Conservation (phyloP, 306 rosid genomes). For the Quercus rubra region DNA sequence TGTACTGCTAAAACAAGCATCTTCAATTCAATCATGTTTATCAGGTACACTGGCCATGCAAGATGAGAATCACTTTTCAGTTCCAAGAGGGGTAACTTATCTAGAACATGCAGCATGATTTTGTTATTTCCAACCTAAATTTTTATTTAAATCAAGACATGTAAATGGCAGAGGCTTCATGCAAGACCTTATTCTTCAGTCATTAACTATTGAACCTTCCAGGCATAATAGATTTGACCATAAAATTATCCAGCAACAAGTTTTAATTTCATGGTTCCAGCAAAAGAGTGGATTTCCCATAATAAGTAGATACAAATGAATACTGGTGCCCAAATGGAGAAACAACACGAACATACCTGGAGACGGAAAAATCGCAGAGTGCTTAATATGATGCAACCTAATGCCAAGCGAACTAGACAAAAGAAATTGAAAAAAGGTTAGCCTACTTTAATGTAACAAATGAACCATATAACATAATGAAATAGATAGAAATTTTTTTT, state of each 20-base stretch:
- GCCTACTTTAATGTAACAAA: not conserved
- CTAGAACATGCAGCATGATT: not conserved
- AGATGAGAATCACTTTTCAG: not conserved
- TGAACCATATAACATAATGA: not conserved
- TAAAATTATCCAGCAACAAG: too few species aligned
- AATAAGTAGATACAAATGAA: not conserved
- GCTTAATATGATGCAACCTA: constrained; percentile 60
- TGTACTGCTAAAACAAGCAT: not conserved
- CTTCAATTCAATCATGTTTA: not conserved
- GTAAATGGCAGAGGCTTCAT: not conserved
- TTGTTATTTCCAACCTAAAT: not conserved
- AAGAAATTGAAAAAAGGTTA: constrained; percentile 26
- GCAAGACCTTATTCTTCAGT: not conserved
- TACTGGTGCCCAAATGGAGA: not conserved
- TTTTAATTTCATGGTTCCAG: too few species aligned
- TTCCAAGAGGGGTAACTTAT: not conserved
- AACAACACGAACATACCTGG: constrained; percentile 47
- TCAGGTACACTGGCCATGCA: not conserved
- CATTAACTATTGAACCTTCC: constrained; percentile 4
- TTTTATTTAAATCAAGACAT: not conserved
- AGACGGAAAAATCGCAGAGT: constrained; percentile 67
- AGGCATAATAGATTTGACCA: not conserved
- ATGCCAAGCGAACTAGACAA: constrained; percentile 70
- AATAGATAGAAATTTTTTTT: not conserved
- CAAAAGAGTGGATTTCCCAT: too few species aligned